Conservation (phyloP, 2,329 filamentous ascomycete species). For the Helicocarpus griseus region DNA sequence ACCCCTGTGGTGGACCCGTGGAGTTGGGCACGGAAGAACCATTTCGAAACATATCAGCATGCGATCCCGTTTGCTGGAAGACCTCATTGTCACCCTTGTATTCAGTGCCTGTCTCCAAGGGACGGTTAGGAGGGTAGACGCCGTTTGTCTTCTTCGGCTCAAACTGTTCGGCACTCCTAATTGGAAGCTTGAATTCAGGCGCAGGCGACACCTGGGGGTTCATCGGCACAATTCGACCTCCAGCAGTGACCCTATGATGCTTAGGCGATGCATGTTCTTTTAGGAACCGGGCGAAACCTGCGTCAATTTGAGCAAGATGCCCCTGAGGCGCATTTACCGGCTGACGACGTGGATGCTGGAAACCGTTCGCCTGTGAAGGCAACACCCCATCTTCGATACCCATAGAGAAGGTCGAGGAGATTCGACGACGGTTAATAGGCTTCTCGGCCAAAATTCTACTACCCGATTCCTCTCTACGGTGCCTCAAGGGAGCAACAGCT, state of each 20-base stretch:
- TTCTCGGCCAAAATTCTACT: slow-evolving; percentile 19
- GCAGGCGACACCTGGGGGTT: slow-evolving; percentile 22
- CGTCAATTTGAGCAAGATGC: slow-evolving; percentile 25
- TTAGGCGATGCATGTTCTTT: slow-evolving; percentile 40
- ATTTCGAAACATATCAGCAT: not conserved
- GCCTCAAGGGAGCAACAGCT: not conserved
- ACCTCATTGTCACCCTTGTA: not conserved
- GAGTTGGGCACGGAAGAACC: not conserved
- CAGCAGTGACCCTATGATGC: slow-evolving; percentile 40
- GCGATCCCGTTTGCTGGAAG: not conserved
- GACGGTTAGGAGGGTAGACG: not conserved
- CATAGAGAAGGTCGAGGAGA: slow-evolving; percentile 16
- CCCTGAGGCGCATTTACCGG: slow-evolving; percentile 25
- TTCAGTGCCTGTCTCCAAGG: not conserved
- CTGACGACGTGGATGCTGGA: slow-evolving; percentile 21
- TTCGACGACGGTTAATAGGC: slow-evolving; percentile 17
- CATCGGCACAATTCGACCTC: slow-evolving; percentile 41
- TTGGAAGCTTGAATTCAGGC: slow-evolving; percentile 27
- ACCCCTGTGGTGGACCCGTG: not conserved
- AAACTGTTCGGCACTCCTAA: slow-evolving; percentile 11
- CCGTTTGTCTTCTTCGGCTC: not conserved
- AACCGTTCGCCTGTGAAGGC: slow-evolving; percentile 10
- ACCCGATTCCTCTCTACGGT: slow-evolving; percentile 3
- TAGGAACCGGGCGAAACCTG: slow-evolving; percentile 38
- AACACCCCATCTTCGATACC: slow-evolving; percentile 13